Base-by-base conservation (phyloP, 2,329 filamentous ascomycete genomes). In the Penicillium sp. region DNA sequence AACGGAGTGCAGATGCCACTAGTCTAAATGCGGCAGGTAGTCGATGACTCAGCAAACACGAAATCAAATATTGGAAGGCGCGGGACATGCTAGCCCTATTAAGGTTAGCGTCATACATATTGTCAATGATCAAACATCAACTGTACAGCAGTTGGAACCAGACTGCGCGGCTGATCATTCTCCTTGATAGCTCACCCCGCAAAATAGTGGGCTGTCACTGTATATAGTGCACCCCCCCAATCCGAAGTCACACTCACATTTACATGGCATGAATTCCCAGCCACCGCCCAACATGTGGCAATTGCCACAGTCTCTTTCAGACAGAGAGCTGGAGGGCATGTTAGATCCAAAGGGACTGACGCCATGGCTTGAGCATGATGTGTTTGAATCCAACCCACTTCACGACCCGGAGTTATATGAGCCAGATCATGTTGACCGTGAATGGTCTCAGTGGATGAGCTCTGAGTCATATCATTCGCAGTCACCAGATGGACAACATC, bases 401-500 rank as follows among this genome's bases (percentile, higher is more conserved):
- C 43, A 56, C n/a, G 51, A 59, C 9, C 60, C 60, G 10, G 57
- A 55, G n/a, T 54, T 49, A 38, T 60, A 52, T 36, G 52, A 54
- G 11, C 54, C 56, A 2, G 57, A 56, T 9, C 39, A 51, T 6
- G 31, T 42, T 40, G 40, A 45, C 14, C 27, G 48, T 31, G 53
- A 60, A 31, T 58, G 57, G 54, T 27, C 52, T 21, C 52, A 56
- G 18, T 60, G 53, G 47, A 47, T 18, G 11, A 51, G 42, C 16
- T 16, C 44, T 31, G 54, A 52, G 14, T 42, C 60, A 45, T 14
- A 27, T 39, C 32, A 22, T 14, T 13, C 38, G 14, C n/a, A 40
- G 10, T 27, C 36, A n/a, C 10, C 22, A 13, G 22, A 48, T 16
- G 32, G 18, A 34, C 38, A 52, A 32, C 10, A 18, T 14, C 16